phyloP scores from a whole-genome alignment of 2,329 filamentous ascomycete genomes.

The Erysiphe neolycopersici region DNA sequence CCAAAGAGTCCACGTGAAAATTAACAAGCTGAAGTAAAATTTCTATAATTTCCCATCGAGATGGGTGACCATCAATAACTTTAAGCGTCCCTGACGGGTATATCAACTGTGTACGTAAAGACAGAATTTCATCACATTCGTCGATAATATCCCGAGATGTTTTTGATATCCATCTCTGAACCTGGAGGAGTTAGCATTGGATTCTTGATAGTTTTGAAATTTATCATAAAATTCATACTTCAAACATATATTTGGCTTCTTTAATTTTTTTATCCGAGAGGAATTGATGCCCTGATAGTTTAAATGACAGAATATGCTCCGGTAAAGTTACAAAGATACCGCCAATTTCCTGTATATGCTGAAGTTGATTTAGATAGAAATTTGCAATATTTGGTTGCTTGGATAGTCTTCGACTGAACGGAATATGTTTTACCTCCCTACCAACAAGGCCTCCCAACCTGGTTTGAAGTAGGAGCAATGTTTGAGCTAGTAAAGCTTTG shows the following conservation, averaged over 20 bases:
- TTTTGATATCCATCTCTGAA: slow-evolving; percentile 18
- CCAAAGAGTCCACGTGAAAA: slow-evolving; percentile 13
- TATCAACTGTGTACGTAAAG: slow-evolving; percentile 16
- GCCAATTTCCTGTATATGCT: slow-evolving; percentile 4
- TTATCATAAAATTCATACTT: slow-evolving; percentile 1
- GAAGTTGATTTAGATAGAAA: slow-evolving; percentile 15
- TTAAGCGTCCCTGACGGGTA: slow-evolving; percentile 16
- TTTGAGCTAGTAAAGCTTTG: slow-evolving; percentile 19
- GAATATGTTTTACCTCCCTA: slow-evolving; percentile 19
- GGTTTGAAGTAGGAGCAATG: slow-evolving; percentile 18
- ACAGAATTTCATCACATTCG: slow-evolving; percentile 19
- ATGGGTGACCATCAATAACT: slow-evolving; percentile 15
- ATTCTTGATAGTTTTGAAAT: too few species aligned
- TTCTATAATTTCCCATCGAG: slow-evolving; percentile 14
- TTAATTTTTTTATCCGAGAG: slow-evolving; percentile 16
- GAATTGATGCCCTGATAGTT: slow-evolving; percentile 21
- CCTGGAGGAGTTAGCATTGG: slow-evolving; percentile 1
- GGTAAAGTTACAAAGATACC: slow-evolving; percentile 23
- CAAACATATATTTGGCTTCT: slow-evolving; percentile 18
- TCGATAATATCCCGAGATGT: slow-evolving; percentile 23
- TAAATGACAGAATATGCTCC: slow-evolving; percentile 26
- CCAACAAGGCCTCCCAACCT: slow-evolving; percentile 19
- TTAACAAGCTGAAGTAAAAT: slow-evolving; percentile 11
- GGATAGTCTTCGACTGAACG: slow-evolving; percentile 19
- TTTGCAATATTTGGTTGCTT: slow-evolving; percentile 12